Conservation (phyloP, 768 basidiomycete species). For the Tylopilus subfusipes region DNA sequence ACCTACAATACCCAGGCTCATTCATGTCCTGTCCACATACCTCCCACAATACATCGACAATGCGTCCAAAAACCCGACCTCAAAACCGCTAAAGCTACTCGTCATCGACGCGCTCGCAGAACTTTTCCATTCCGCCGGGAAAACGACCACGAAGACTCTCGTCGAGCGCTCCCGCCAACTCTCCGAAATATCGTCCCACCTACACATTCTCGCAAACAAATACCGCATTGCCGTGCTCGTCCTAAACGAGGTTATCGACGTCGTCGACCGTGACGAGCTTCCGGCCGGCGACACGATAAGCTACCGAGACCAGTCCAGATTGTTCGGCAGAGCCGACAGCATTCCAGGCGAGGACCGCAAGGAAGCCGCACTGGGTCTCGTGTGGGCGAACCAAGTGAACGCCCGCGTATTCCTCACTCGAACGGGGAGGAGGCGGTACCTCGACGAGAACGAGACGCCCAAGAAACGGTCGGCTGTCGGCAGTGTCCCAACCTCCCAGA, state of each 20-base stretch:
- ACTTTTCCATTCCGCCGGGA: constrained; percentile 66
- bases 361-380: constrained; percentile 82
- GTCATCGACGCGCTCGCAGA: constrained; percentile 88
- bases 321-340: constrained; percentile 68
- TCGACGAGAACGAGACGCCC: constrained; percentile 36
- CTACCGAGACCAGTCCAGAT: constrained; percentile 71
- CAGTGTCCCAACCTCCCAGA: not conserved
- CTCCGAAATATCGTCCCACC: constrained; percentile 57
- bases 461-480: constrained; percentile 26
- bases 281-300: constrained; percentile 34
- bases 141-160: constrained; percentile 58
- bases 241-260: constrained; percentile 86
- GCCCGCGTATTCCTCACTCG: constrained; percentile 77
- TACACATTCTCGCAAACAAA: constrained; percentile 67
- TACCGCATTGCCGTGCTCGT: constrained; percentile 73
- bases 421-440: constrained; percentile 62
- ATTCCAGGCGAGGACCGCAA: constrained; percentile 58
- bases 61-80: constrained; percentile 25
- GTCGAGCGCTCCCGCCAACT: constrained; percentile 72
- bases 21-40: constrained; percentile 50
- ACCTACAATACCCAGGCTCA: constrained; percentile 51
- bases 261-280: constrained; percentile 43
- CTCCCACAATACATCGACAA: constrained; percentile 51
- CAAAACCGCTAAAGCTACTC: constrained; percentile 69
- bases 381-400: constrained; percentile 94